Evolutionary conservation across 495 filamentous ascomycete genomes (phyloP).

Genomic region (Echria macrotheca): DNA sequence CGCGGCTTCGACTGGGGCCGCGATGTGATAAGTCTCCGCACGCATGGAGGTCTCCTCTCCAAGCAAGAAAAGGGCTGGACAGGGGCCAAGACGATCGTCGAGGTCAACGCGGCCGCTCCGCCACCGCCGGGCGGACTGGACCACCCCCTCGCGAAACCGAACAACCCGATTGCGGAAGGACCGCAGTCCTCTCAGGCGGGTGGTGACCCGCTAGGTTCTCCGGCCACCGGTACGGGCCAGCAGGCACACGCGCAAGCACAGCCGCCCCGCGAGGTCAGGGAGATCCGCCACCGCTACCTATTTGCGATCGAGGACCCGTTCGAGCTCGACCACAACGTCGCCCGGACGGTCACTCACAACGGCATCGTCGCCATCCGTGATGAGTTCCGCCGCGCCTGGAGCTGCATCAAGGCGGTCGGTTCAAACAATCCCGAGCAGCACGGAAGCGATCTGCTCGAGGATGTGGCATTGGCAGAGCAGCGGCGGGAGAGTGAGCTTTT

Average conservation of each 20-base stretch:
- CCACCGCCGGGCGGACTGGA: background rate
- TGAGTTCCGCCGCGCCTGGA: slow-evolving; percentile 70
- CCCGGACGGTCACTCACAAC: slow-evolving; percentile 68
- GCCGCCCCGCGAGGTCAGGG: slow-evolving; percentile 42
- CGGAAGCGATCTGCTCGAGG: slow-evolving; percentile 36
- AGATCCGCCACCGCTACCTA: slow-evolving; percentile 70
- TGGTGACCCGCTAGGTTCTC: background rate
- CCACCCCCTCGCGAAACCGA: slow-evolving; percentile 12
- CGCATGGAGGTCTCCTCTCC: slow-evolving; percentile 56
- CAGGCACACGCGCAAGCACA: background rate
- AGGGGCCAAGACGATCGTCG: slow-evolving; percentile 55
- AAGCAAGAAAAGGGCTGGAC: slow-evolving; percentile 77
- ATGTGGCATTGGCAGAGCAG: slow-evolving; percentile 22
- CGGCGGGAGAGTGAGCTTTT: slow-evolving; percentile 29
- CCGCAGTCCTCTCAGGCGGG: slow-evolving; percentile 2
- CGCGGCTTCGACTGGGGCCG: slow-evolving; percentile 64
- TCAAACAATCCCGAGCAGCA: slow-evolving; percentile 15
- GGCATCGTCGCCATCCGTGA: slow-evolving; percentile 72
- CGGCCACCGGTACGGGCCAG: background rate
- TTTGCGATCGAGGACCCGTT: slow-evolving; percentile 87
- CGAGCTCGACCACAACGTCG: slow-evolving; percentile 77
- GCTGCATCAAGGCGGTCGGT: slow-evolving; percentile 48
- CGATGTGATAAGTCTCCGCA: slow-evolving; percentile 67
- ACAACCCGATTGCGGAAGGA: slow-evolving; percentile 1
- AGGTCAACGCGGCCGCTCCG: slow-evolving; percentile 10